Percentiles rank a stretch among this genome's conserved stretches.
Evolutionary conservation across 2,329 filamentous ascomycete species (phyloP).

Genomic region (Stemphylium vesicarium): DNA sequence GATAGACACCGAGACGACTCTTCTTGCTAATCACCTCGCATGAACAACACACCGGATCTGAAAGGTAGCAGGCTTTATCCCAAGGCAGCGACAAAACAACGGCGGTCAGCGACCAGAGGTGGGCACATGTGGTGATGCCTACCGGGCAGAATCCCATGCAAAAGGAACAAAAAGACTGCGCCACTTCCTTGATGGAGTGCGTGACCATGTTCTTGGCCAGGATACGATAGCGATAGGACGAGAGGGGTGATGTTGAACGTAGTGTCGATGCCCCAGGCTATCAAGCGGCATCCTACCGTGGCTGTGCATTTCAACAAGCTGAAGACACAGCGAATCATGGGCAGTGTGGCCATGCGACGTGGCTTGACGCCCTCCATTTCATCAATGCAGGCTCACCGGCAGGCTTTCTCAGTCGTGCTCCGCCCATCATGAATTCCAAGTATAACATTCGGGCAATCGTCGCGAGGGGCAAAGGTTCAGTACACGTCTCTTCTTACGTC

Average conservation of each 20-base stretch:
- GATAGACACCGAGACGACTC: not conserved
- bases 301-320: conserved; percentile 18
- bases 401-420: conserved; percentile 39
- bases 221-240: conserved; percentile 27
- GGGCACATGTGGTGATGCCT: not conserved
- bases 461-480: conserved; percentile 16
- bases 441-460: conserved; percentile 28
- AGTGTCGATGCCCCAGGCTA: conserved; percentile 15
- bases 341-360: conserved; percentile 20
- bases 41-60: conserved; percentile 19
- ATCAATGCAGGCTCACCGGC: conserved; percentile 24
- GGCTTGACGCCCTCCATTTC: conserved; percentile 25
- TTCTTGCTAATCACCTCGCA: conserved; percentile 18
- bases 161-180: conserved; percentile 26
- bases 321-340: conserved; percentile 22
- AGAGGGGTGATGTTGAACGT: conserved; percentile 16
- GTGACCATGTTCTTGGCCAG: conserved; percentile 20
- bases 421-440: conserved; percentile 23
- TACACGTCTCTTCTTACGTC: conserved; percentile 34
- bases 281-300: conserved; percentile 7
- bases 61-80: conserved; percentile 26
- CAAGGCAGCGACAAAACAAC: conserved; percentile 39
- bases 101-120: conserved; percentile 19
- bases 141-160: conserved; percentile 22
- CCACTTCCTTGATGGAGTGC: conserved; percentile 25